Base-by-base conservation (phyloP, 805 yeast genomes). In the Suhomyces prunicola region DNA sequence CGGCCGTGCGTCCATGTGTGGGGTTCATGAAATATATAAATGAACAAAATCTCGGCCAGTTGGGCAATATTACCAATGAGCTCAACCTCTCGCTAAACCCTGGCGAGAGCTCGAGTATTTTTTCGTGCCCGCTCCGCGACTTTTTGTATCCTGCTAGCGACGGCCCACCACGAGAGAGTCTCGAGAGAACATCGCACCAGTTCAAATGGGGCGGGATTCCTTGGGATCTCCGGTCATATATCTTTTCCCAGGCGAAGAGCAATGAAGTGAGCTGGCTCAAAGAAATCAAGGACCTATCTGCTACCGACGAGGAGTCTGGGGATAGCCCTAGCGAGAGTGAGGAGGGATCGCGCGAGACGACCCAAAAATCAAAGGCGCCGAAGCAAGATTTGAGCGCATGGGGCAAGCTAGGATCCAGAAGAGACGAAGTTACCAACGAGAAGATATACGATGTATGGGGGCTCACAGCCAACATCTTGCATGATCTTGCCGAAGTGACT, bases 1-100 rank as follows among this genome's bases (percentile, higher is more conserved):
- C 89, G 39, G 90, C 90, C 10, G 97, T 93, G 3, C 77, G 86
- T 47, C 98, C 98, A 0, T 81, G 91, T 57, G 80, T 86, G 27
- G 90, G 88, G 40, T 81, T 85, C 57, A 71, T 88, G 62, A 79
- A 44, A 19, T 48, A 54, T 17, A 52, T 60, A 5, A 53, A 58
- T 19, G 65, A 64, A 10, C 41, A 55, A 2, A 67, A 60, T 13
- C 27, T 52, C 63, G 29, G 59, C 63, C 15, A 65, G 65, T 15
- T 39, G 7, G 67, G 81, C 15, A 60, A 75, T 33, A 47, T 47
- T 13, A 22, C 44, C 26, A 12, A 12, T 5, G 49, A 47, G 10
- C 26, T 47, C 3, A 19, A 39, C 9, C 70, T 87, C 35, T 70
- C 71, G 45, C 67, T 88, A 50, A 88, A 88, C 57, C 92, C 92